Evolutionary conservation across 495 filamentous ascomycete species (phyloP).

Genomic region (Penicillium goetzii): DNA sequence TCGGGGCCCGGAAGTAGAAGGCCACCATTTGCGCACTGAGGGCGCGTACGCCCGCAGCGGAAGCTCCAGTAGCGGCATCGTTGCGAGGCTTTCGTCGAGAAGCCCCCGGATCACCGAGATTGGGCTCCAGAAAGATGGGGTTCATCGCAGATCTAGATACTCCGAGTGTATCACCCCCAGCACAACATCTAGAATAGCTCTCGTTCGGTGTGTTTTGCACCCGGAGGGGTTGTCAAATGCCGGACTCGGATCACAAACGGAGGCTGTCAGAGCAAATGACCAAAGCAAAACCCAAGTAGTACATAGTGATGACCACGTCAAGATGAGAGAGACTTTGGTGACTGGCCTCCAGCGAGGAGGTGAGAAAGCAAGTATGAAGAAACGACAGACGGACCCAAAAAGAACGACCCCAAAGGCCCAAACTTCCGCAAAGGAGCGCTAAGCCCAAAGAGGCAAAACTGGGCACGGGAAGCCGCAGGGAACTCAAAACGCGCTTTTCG

Average conservation of each 20-base stretch:
- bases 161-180: neutral
- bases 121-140: constrained; percentile 27
- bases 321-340: neutral
- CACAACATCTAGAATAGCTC: neutral
- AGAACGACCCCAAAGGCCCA: neutral
- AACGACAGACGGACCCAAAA: neutral
- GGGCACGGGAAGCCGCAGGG: constrained; percentile 24
- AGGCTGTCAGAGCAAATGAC: constrained; percentile 6
- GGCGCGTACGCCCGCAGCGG: constrained; percentile 79
- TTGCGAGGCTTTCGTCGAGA: constrained; percentile 51
- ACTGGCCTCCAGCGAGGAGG: neutral
- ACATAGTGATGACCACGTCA: constrained; percentile 1
- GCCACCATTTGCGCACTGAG: constrained; percentile 76
- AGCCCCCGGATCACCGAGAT: constrained; percentile 22
- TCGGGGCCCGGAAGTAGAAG: constrained; percentile 87
- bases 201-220: neutral
- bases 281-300: neutral
- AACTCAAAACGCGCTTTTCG: constrained; percentile 39
- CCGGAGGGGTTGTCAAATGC: neutral
- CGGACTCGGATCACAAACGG: neutral
- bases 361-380: neutral
- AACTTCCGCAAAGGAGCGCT: constrained; percentile 14
- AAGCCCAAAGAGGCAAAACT: constrained; percentile 30
- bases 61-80: constrained; percentile 74
- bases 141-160: constrained; percentile 20